Base-by-base conservation (phyloP, 768 basidiomycete species). In the Trametopsis cervina region DNA sequence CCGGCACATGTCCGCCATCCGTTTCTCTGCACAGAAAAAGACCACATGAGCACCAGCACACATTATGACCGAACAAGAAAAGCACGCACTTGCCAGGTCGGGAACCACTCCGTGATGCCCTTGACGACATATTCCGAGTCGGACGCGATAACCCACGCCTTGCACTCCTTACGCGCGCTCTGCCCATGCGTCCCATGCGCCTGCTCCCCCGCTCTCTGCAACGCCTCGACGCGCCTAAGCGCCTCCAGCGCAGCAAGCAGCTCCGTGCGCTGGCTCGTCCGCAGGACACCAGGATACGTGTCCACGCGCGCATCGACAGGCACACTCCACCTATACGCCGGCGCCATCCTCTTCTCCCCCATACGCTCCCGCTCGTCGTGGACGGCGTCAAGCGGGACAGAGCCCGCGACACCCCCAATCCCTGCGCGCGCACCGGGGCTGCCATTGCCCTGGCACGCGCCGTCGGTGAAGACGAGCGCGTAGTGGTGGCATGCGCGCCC, bases 61-160 rank as follows among this genome's bases (percentile, higher is more conserved):
- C n/a, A n/a, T n/a, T n/a, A n/a, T n/a, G n/a, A n/a, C n/a, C n/a
- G n/a, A n/a, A n/a, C n/a, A n/a, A n/a, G n/a, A n/a, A n/a, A n/a
- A n/a, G n/a, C n/a, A 48, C 55, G 17, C 27, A 62, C 65, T 58
- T 62, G 61, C 66, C 65, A 70, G 22, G 25, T 17, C 2, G 61
- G 65, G 40, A 65, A 52, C 65, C 64, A 68, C 50, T 69, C 60
- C 1, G 67, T 65, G 39, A 67, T 65, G 2, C 65, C 67, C 36
- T 57, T 59, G 25, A 64, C 61, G 15, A 69, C 65, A 37, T 67
- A 68, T 45, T 67, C 66, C 1, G 66, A 67, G 51, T 69, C 66
- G 3, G 63, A 58, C 9, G 61, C 59, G 50, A 69, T 49, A 38
- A 64, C 53, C 47, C 49, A 53, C 29, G 9, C 29, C 7, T 7